Percentiles rank a stretch among this genome's conserved stretches.
phyloP scores from a whole-genome alignment of 495 filamentous ascomycete species.

The Mytilinidion resinicola region DNA sequence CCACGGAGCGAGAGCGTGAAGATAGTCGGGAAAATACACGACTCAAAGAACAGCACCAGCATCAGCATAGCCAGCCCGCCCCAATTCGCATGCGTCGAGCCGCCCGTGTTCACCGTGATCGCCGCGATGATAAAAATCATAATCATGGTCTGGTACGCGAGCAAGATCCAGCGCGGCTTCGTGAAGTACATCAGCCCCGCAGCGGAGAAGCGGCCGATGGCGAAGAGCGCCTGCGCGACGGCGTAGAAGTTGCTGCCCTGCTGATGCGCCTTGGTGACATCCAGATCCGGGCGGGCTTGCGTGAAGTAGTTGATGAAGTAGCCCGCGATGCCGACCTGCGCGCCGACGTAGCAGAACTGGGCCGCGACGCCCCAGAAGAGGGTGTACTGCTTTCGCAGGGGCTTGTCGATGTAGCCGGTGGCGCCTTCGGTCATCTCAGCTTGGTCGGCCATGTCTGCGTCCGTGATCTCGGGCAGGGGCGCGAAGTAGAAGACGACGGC shows the following conservation, averaged over 20 bases:
- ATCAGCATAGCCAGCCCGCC: slow-evolving; percentile 54
- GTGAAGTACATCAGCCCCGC: slow-evolving; percentile 42
- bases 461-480: slow-evolving; percentile 64
- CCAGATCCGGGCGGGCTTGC: slow-evolving; percentile 23
- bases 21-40: slow-evolving; percentile 62
- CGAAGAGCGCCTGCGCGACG: slow-evolving; percentile 60
- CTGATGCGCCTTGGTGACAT: slow-evolving; percentile 11
- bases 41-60: slow-evolving; percentile 59
- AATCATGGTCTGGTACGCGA: slow-evolving; percentile 34
- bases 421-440: slow-evolving; percentile 36
- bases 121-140: slow-evolving; percentile 52
- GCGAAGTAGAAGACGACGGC: slow-evolving; percentile 59
- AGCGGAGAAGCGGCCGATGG: slow-evolving; percentile 58
- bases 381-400: slow-evolving; percentile 47
- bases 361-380: slow-evolving; percentile 58
- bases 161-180: slow-evolving; percentile 33
- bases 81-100: slow-evolving; percentile 21
- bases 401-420: slow-evolving; percentile 37
- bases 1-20: slow-evolving; percentile 64
- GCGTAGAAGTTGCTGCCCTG: slow-evolving; percentile 50
- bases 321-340: slow-evolving; percentile 55
- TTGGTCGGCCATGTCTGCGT: slow-evolving; percentile 60
- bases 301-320: slow-evolving; percentile 48
- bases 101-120: slow-evolving; percentile 46
- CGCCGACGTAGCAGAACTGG: slow-evolving; percentile 64